Percentiles rank a stretch among this genome's conserved stretches.
phyloP scores from a whole-genome alignment of 345 rosid species.

The Eucalyptus pauciflora region DNA sequence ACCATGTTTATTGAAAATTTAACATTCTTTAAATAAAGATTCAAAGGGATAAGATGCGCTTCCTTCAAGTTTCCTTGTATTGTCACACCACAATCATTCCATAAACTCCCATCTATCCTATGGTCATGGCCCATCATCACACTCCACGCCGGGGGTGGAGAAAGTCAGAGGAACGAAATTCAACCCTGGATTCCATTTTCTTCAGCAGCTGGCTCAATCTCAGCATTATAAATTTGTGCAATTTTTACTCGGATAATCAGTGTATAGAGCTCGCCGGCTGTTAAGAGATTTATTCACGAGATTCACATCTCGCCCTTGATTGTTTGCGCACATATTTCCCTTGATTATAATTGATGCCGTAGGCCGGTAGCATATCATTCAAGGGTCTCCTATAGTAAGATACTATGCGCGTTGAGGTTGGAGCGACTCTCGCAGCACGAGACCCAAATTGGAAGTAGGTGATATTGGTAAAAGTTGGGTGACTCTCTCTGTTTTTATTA shows the following conservation, averaged over 20 bases:
- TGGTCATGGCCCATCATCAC: not conserved
- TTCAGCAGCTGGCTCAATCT: rapidly evolving
- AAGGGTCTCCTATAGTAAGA: not conserved
- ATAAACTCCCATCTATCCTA: not conserved
- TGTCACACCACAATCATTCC: not conserved
- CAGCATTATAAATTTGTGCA: rapidly evolving
- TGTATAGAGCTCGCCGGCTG: rapidly evolving
- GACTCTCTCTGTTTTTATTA: not conserved
- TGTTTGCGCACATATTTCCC: not conserved
- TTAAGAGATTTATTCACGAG: not conserved
- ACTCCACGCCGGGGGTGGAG: not conserved
- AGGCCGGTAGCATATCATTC: rapidly evolving
- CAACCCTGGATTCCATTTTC: not conserved
- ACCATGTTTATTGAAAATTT: not conserved
- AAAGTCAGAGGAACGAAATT: not conserved
- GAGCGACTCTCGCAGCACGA: not conserved
- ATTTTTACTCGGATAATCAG: rapidly evolving
- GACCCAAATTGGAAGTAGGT: not conserved
- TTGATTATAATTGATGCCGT: rapidly evolving
- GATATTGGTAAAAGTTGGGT: not conserved
- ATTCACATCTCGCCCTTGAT: not conserved
- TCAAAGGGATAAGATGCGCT: not conserved
- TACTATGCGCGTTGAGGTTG: not conserved
- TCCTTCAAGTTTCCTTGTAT: not conserved
- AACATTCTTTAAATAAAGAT: not conserved